Conservation (phyloP, 2,329 filamentous ascomycete genomes). For the Coniochaeta sp. region DNA sequence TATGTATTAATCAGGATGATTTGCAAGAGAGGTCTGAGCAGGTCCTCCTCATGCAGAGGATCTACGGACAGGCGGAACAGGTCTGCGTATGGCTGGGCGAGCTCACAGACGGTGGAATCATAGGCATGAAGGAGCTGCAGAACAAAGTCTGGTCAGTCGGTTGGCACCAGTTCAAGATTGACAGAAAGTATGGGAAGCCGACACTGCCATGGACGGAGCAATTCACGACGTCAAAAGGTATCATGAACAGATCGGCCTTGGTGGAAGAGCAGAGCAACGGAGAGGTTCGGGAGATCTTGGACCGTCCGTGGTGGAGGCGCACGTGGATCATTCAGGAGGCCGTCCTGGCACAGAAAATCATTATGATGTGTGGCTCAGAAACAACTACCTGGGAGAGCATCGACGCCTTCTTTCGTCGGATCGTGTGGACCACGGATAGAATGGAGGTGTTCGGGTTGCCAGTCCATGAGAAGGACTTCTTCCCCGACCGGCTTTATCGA, state of each 20-base stretch:
- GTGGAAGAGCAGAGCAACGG: conserved; percentile 2
- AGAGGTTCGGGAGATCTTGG: conserved; percentile 10
- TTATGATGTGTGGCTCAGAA: conserved; percentile 8
- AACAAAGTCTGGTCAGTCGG: background rate
- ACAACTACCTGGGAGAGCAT: conserved; percentile 2
- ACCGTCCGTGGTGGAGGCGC: conserved; percentile 12
- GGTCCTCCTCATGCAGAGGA: background rate
- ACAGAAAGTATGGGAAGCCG: background rate
- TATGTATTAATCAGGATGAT: background rate
- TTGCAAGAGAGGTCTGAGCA: background rate
- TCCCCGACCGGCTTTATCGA: conserved; percentile 4
- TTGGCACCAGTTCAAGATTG: background rate
- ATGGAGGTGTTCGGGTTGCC: conserved; percentile 3
- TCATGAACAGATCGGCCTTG: background rate
- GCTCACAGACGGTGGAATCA: background rate
- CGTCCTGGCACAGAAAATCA: conserved; percentile 6
- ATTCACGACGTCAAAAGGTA: background rate
- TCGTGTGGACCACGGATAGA: background rate
- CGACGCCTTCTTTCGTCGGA: conserved; percentile 1
- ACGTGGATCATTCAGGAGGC: conserved; percentile 14
- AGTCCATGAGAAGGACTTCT: conserved; percentile 3
- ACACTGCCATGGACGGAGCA: background rate
- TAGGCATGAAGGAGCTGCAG: background rate
- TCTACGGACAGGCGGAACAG: background rate
- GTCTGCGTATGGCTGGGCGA: background rate